phyloP scores from a whole-genome alignment of 2,329 filamentous ascomycete genomes.

The Knufia petricola region DNA sequence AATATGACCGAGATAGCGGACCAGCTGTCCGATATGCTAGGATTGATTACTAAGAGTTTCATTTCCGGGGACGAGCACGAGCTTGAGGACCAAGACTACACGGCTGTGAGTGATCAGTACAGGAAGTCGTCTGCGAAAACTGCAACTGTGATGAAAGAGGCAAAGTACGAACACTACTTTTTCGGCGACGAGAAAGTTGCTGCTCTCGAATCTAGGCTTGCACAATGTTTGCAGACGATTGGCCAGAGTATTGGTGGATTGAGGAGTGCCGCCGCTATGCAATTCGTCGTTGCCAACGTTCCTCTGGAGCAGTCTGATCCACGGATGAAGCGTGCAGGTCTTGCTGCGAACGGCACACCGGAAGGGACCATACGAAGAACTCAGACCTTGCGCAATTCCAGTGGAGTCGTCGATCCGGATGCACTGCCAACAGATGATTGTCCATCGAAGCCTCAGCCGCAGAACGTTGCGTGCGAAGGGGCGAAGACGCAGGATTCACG shows the following conservation, averaged over 20 bases:
- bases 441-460: neutral
- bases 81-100: slow-evolving; percentile 56
- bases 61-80: slow-evolving; percentile 74
- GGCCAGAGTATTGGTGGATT: slow-evolving; percentile 85
- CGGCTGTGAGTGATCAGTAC: slow-evolving; percentile 53
- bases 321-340: neutral
- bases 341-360: neutral
- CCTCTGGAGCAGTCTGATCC: slow-evolving; percentile 20
- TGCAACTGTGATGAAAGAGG: slow-evolving; percentile 69
- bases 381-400: neutral
- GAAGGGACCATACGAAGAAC: neutral
- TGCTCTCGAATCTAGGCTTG: slow-evolving; percentile 65
- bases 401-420: neutral
- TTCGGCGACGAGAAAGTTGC: slow-evolving; percentile 72
- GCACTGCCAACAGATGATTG: neutral
- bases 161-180: slow-evolving; percentile 80
- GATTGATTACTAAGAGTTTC: slow-evolving; percentile 72
- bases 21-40: slow-evolving; percentile 69
- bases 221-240: slow-evolving; percentile 74
- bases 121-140: slow-evolving; percentile 59
- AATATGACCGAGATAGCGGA: slow-evolving; percentile 66
- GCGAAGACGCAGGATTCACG: neutral
- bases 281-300: slow-evolving; percentile 75
- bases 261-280: slow-evolving; percentile 77
- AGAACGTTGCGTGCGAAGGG: neutral